phyloP scores from a whole-genome alignment of 805 yeast genomes.

The Brettanomyces custersianus region DNA sequence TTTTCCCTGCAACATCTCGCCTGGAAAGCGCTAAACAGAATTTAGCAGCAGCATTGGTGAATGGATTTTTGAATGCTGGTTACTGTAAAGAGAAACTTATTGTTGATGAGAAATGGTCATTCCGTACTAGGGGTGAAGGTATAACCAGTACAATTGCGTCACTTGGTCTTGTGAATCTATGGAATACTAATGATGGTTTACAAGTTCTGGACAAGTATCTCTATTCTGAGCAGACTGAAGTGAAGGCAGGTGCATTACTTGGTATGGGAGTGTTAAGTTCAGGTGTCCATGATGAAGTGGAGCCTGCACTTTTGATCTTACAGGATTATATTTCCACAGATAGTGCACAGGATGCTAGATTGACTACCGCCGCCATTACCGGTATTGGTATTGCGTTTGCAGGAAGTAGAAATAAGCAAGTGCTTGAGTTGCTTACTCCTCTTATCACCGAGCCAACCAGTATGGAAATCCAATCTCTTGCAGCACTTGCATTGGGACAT shows the following conservation, averaged over 20 bases:
- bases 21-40: conserved; percentile 92
- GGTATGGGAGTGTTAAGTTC: conserved; percentile 92
- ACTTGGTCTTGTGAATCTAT: conserved; percentile 79
- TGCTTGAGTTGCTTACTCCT: conserved; percentile 69
- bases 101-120: conserved; percentile 74
- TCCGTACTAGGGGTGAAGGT: conserved; percentile 85
- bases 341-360: conserved; percentile 46
- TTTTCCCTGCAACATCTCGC: conserved; percentile 44
- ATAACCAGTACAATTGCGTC: conserved; percentile 90
- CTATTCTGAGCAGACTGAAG: conserved; percentile 75
- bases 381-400: conserved; percentile 95
- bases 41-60: conserved; percentile 90
- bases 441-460: conserved; percentile 72
- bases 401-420: conserved; percentile 83
- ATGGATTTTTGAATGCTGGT: conserved; percentile 85
- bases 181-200: conserved; percentile 87
- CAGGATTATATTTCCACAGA: conserved; percentile 52
- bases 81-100: conserved; percentile 79
- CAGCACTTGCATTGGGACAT: conserved; percentile 89
- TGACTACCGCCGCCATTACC: conserved; percentile 74
- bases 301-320: conserved; percentile 78
- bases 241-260: conserved; percentile 92
- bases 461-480: conserved; percentile 72
- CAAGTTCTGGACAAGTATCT: conserved; percentile 84
- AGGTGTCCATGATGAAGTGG: conserved; percentile 93